Conservation (phyloP, 2,329 filamentous ascomycete genomes). For the Incumbomyces delicatus region DNA sequence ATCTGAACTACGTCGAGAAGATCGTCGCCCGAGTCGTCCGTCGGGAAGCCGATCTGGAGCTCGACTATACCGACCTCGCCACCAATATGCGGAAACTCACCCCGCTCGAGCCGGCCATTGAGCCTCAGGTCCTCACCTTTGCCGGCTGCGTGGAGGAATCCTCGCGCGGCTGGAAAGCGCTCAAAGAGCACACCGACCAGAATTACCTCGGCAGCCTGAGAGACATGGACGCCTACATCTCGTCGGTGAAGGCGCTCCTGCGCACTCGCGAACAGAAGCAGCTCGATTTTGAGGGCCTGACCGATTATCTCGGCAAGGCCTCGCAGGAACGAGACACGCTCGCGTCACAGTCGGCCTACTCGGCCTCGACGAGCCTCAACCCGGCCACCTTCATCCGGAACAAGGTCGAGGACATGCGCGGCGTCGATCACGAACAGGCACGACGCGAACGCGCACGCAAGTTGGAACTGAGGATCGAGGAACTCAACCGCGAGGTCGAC, state of each 20-base stretch:
- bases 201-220: slow-evolving; percentile 87
- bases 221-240: slow-evolving; percentile 91
- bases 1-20: slow-evolving; percentile 86
- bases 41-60: slow-evolving; percentile 75
- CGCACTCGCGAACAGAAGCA: slow-evolving; percentile 96
- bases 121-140: slow-evolving; percentile 73
- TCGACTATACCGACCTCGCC: slow-evolving; percentile 79
- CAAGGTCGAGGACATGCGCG: slow-evolving; percentile 93
- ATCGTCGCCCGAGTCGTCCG: slow-evolving; percentile 85
- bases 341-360: slow-evolving; percentile 52
- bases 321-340: slow-evolving; percentile 77
- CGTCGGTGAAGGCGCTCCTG: slow-evolving; percentile 75
- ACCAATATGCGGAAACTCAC: slow-evolving; percentile 94
- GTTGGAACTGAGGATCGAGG: slow-evolving; percentile 84
- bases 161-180: slow-evolving; percentile 62
- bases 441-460: slow-evolving; percentile 79
- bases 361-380: slow-evolving; percentile 49
- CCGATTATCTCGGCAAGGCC: slow-evolving; percentile 89
- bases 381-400: slow-evolving; percentile 79
- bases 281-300: slow-evolving; percentile 90
- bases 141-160: slow-evolving; percentile 78
- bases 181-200: slow-evolving; percentile 88
- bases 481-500: slow-evolving; percentile 82
- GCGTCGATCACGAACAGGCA: slow-evolving; percentile 89
- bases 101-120: slow-evolving; percentile 76